Conservation (phyloP, 1,284 basidiomycete species). For the Sanghuangporus sanghuang region DNA sequence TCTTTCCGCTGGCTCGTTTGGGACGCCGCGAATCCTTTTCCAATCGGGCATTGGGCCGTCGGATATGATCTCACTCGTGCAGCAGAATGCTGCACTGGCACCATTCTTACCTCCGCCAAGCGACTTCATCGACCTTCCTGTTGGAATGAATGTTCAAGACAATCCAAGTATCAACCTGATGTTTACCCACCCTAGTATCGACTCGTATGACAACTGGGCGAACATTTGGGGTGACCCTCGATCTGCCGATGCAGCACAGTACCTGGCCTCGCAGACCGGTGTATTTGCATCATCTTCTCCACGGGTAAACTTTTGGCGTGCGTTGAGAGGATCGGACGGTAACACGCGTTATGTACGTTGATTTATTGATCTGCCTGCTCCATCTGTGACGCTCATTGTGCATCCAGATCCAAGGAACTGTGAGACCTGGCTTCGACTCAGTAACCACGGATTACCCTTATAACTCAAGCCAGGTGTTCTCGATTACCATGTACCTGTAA, state of each 20-base stretch:
- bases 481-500: conserved; percentile 52
- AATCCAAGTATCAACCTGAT: conserved; percentile 64
- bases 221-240: conserved; percentile 48
- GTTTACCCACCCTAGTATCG: conserved; percentile 57
- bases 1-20: conserved; percentile 51
- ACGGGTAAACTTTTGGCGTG: conserved; percentile 61
- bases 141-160: conserved; percentile 47
- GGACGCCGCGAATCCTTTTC: conserved; percentile 56
- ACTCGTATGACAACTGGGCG: conserved; percentile 65
- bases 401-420: conserved; percentile 53
- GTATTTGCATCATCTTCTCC: conserved; percentile 55
- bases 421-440: conserved; percentile 56
- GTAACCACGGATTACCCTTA: conserved; percentile 45
- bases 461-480: conserved; percentile 53
- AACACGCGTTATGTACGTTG: conserved; percentile 42
- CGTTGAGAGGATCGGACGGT: conserved; percentile 41
- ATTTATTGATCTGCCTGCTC: not conserved
- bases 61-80: conserved; percentile 52
- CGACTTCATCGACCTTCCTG: conserved; percentile 56
- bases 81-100: conserved; percentile 39
- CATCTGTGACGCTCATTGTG: not conserved
- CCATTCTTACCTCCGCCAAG: conserved; percentile 42
- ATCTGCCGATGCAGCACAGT: conserved; percentile 49
- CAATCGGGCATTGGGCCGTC: conserved; percentile 57
- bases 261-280: conserved; percentile 45